Conservation (phyloP, 2,329 filamentous ascomycete species). For the Lasiodiplodia hormozganensis region DNA sequence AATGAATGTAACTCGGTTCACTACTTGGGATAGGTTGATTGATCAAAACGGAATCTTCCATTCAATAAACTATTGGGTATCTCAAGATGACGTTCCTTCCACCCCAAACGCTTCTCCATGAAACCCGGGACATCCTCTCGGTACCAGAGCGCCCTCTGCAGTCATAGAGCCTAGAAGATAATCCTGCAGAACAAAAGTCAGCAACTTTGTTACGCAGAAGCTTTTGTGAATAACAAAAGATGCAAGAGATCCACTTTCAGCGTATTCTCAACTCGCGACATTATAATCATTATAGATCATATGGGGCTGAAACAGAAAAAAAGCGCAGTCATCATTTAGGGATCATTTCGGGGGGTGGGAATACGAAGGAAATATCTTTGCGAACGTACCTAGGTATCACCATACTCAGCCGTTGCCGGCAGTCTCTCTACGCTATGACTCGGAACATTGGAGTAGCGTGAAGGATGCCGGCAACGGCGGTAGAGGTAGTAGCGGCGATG, state of each 20-base stretch:
- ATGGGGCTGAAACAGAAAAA: constrained; percentile 25
- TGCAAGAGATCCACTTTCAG: constrained; percentile 2
- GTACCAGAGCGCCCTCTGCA: too few relatives aligned
- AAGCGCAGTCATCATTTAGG: constrained; percentile 21
- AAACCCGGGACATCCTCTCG: too few relatives aligned
- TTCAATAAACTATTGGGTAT: neutral
- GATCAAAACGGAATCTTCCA: neutral
- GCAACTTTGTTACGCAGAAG: too few relatives aligned
- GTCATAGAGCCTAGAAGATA: too few relatives aligned
- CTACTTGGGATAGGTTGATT: neutral
- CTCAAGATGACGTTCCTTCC: neutral
- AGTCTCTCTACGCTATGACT: too few relatives aligned
- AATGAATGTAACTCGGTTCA: neutral
- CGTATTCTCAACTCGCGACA: constrained; percentile 21
- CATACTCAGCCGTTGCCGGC: too few relatives aligned
- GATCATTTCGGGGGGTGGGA: neutral
- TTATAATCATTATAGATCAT: constrained; percentile 17
- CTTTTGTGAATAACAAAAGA: neutral
- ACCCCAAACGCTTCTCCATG: too few relatives aligned
- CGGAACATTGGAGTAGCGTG: too few relatives aligned
- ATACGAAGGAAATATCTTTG: too few relatives aligned
- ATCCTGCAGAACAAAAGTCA: too few relatives aligned
- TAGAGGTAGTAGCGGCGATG: neutral
- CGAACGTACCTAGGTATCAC: too few relatives aligned
- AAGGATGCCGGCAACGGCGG: neutral